Evolutionary conservation across 441 rosid species (phyloP), one percentile per base, ranked within the genome.

Genomic region (Adansonia madagascariensis): DNA sequence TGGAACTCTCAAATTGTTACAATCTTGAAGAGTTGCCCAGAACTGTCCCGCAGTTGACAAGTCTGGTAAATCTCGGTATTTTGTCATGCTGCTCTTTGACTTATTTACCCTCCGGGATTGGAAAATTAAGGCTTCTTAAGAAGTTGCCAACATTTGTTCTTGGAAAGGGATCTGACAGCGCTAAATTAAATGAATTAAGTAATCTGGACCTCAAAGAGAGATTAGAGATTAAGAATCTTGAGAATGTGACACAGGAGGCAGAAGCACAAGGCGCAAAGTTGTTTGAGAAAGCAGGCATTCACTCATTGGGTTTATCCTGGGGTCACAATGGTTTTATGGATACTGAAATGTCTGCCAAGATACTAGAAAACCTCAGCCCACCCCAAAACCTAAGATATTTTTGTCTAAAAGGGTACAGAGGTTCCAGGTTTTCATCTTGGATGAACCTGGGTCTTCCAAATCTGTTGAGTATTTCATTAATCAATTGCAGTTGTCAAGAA

Each of bases 381-480:
- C 79, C 53, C 52, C 59, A 56, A 17, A 71, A 27, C 71, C 84
- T 31, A n/a, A 79, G 20, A 60, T 74, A 17, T 5, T 79, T 53
- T 18, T 35, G 49, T 76, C 82, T n/a, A 3, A 22, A 0, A 55
- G 75, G 55, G 6, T 85, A 74, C 49, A 3, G 0, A 63, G 88
- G 85, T 8, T 31, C 56, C 62, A 62, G 50, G 17, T 73, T 82
- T 43, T 80, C 87, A 66, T 18, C 80, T 11, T 85, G 88, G 88
- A 46, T 75, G 71, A n/a, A 62, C 71, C 2, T 20, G 27, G 56
- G 71, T 61, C 44, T 62, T 77, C 18, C 18, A 1, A 46, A 75
- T 24, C 64, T 84, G 76, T 67, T 77, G 39, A 35, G 35, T 27
- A 39, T 84, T 22, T 55, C 56, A 20, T 73, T 84, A 55, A 15